Conservation (phyloP, 1,139 yeast species). For the Magnusiomyces sp. region DNA sequence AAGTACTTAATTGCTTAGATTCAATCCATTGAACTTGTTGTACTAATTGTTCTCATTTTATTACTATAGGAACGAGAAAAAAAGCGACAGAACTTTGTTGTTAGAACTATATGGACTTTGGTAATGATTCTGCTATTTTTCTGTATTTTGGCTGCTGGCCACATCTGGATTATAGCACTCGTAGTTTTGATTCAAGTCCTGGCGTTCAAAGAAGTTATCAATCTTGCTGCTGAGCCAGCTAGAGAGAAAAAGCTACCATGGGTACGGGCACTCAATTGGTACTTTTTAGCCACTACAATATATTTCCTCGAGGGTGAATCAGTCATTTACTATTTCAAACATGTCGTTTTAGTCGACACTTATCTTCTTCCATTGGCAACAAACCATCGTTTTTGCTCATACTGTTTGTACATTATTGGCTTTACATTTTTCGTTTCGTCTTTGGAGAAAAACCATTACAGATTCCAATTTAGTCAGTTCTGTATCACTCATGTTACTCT, state of each 20-base stretch:
- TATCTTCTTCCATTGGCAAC: constrained; percentile 39
- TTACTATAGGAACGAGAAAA: constrained; percentile 40
- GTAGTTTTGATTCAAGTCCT: constrained; percentile 69
- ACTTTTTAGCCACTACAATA: constrained; percentile 56
- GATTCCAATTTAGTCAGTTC: constrained; percentile 88
- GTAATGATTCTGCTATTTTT: constrained; percentile 81
- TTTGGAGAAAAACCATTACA: constrained; percentile 78
- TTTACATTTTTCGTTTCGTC: constrained; percentile 86
- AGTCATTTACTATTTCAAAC: constrained; percentile 54
- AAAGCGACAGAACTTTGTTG: constrained; percentile 74
- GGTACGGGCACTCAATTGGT: constrained; percentile 87
- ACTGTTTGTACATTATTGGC: constrained; percentile 78
- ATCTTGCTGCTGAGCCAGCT: constrained; percentile 73
- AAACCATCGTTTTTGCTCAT: constrained; percentile 79
- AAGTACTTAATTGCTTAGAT: too few species aligned
- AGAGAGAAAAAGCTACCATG: constrained; percentile 75
- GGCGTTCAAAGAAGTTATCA: constrained; percentile 85
- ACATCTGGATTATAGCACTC: constrained; percentile 63
- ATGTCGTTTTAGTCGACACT: constrained; percentile 38
- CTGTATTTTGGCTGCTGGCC: constrained; percentile 74
- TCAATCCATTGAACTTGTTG: too few species aligned
- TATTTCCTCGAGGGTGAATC: constrained; percentile 86
- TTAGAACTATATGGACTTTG: constrained; percentile 90
- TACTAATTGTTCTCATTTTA: too few species aligned
- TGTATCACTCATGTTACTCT: constrained; percentile 93